A percentile compares a stretch with the other conserved stretches of the same genome.
phyloP scores from a whole-genome alignment of 2,329 filamentous ascomycete genomes.

The Fusarium irregulare region DNA sequence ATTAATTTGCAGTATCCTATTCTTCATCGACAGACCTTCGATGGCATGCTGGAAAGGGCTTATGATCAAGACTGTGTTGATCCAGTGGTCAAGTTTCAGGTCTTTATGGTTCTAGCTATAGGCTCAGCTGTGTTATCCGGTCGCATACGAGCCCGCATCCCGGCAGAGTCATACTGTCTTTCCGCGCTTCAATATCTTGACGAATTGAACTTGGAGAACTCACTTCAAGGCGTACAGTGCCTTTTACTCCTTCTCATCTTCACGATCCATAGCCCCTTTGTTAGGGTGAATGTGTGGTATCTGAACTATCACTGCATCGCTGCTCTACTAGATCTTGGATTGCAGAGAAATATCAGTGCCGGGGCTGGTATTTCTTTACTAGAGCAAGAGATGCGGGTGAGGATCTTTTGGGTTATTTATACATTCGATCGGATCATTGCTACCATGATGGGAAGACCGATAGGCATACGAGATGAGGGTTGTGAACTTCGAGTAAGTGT shows the following conservation, averaged over 20 bases:
- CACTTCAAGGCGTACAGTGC: conserved; percentile 61
- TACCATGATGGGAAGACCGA: conserved; percentile 67
- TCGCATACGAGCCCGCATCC: conserved; percentile 56
- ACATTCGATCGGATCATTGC: conserved; percentile 63
- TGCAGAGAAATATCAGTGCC: conserved; percentile 61
- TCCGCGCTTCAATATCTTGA: conserved; percentile 60
- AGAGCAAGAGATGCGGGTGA: conserved; percentile 65
- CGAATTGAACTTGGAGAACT: conserved; percentile 60
- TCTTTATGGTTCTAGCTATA: conserved; percentile 65
- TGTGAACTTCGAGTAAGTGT: conserved; percentile 61
- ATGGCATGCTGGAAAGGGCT: conserved; percentile 52
- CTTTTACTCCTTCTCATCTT: conserved; percentile 60
- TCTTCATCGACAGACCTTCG: conserved; percentile 58
- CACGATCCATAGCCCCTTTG: conserved; percentile 61
- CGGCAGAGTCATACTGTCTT: conserved; percentile 61
- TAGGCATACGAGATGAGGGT: conserved; percentile 65
- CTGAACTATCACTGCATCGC: conserved; percentile 67
- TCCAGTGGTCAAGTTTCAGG: conserved; percentile 57
- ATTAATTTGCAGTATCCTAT: conserved; percentile 63
- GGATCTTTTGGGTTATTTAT: conserved; percentile 67
- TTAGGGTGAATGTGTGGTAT: conserved; percentile 64
- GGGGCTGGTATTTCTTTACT: conserved; percentile 57
- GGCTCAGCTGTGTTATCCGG: conserved; percentile 59
- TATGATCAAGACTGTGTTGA: conserved; percentile 48
- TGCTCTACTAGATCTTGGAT: conserved; percentile 61